Evolutionary conservation across 2,329 filamentous ascomycete genomes (phyloP).

Genomic region (Nigrospora sphaerica): DNA sequence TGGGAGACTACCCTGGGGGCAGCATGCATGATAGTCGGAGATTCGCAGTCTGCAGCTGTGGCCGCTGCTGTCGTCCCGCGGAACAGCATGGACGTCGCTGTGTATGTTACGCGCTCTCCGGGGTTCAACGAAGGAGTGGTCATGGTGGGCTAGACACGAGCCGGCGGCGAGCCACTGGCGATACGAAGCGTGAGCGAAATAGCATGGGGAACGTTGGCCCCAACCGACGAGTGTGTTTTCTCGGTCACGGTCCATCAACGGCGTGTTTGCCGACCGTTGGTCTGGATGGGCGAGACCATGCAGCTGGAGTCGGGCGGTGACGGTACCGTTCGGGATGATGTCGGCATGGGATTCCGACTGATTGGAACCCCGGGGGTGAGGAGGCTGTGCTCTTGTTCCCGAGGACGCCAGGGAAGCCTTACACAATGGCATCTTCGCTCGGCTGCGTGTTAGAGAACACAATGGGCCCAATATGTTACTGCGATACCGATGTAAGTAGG

Average conservation of each 20-base stretch:
- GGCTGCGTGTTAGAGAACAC: too few relatives aligned
- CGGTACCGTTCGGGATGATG: conserved; percentile 22
- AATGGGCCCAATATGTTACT: too few relatives aligned
- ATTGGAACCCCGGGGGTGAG: too few relatives aligned
- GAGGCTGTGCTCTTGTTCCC: too few relatives aligned
- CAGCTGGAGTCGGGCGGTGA: conserved; percentile 25
- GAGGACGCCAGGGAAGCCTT: too few relatives aligned
- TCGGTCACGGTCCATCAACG: conserved; percentile 14
- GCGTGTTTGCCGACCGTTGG: conserved; percentile 8
- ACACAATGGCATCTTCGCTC: too few relatives aligned
- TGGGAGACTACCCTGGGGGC: background rate
- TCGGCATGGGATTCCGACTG: background rate
- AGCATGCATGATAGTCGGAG: background rate
- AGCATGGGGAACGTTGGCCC: conserved; percentile 19
- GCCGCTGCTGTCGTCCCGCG: background rate
- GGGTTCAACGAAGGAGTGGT: conserved; percentile 18
- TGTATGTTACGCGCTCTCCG: conserved; percentile 14
- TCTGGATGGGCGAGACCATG: conserved; percentile 15
- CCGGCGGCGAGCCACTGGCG: conserved; percentile 12
- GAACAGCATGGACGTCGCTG: conserved; percentile 14
- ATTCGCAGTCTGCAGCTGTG: conserved; percentile 1
- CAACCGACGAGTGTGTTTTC: conserved; percentile 20
- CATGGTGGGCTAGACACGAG: conserved; percentile 13
- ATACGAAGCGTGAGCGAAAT: conserved; percentile 7
- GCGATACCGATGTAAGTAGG: too few relatives aligned